Conservation (phyloP, 768 basidiomycete genomes). For the Naganishia vaughanmartiniae region DNA sequence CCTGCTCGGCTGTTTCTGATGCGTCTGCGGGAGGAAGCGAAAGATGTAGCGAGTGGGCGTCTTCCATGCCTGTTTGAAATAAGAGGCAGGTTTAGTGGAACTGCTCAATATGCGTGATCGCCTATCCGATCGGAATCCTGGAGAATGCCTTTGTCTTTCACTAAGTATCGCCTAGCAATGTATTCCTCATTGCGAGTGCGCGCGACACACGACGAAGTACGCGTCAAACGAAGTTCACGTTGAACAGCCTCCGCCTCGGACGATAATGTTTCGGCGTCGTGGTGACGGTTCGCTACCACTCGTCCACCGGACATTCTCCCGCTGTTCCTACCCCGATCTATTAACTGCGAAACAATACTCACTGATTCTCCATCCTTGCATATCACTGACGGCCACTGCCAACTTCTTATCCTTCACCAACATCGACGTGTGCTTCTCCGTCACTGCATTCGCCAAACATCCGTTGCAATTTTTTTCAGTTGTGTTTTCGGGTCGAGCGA, state of each 20-base stretch:
- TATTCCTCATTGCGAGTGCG: no score
- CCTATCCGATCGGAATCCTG: neutral
- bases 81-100: neutral
- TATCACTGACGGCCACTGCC: constrained; percentile 78
- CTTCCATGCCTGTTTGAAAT: constrained; percentile 79
- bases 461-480: neutral
- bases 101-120: neutral
- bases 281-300: neutral
- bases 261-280: no score
- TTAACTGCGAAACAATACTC: constrained; percentile 53
- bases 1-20: constrained; percentile 33
- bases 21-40: constrained; percentile 55
- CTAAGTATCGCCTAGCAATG: neutral
- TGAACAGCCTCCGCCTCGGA: no score
- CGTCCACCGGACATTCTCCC: neutral
- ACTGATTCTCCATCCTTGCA: constrained; percentile 99
- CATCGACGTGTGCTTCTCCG: constrained; percentile 67
- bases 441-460: constrained; percentile 58
- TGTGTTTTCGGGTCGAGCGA: neutral
- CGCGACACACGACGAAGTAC: no score
- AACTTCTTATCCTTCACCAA: constrained; percentile 48
- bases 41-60: constrained; percentile 77
- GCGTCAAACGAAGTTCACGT: no score
- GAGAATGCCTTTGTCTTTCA: neutral
- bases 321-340: neutral